A percentile compares a stretch with the other conserved stretches of the same genome.
These are phyloP conservation scores for Pseudevernia furfuracea DNA, from an alignment of 495 filamentous ascomycete genomes.

Conservation along the genomic window DNA sequence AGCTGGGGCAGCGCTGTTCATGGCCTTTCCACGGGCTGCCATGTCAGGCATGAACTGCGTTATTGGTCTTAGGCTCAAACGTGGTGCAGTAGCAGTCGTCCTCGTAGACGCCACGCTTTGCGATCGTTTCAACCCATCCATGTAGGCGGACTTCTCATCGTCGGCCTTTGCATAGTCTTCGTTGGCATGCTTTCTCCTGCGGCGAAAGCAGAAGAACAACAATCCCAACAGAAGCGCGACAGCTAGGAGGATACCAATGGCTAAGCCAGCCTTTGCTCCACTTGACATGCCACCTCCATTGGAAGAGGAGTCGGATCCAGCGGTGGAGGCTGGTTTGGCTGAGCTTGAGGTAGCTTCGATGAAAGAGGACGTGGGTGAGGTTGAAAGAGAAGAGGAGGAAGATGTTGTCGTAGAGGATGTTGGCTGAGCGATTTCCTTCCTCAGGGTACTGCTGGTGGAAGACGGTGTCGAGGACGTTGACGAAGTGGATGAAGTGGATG, in stretches of 20 bases:
- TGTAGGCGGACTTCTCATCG: conserved; percentile 48
- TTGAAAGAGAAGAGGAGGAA: conserved; percentile 13
- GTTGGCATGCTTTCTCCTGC: conserved; percentile 54
- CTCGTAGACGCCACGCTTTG: conserved; percentile 38
- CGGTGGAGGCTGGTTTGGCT: conserved; percentile 5
- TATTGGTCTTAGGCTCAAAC: conserved; percentile 77
- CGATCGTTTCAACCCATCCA: conserved; percentile 32
- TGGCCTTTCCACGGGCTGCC: conserved; percentile 35
- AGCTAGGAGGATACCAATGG: conserved; percentile 64
- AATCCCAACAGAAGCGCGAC: conserved; percentile 54
- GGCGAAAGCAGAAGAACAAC: conserved; percentile 56
- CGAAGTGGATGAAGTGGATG: neutral
- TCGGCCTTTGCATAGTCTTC: conserved; percentile 41
- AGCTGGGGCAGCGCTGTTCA: conserved; percentile 33
- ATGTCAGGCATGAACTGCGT: conserved; percentile 79
- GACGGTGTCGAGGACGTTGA: neutral
- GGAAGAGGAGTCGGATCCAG: conserved; percentile 23
- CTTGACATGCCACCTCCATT: conserved; percentile 45
- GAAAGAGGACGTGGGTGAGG: conserved; percentile 19
- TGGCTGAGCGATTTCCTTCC: conserved; percentile 7
- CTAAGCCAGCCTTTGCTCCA: conserved; percentile 75
- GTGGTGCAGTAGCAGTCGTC: conserved; percentile 53
- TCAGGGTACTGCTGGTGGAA: neutral
- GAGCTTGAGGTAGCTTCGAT: conserved; percentile 20
- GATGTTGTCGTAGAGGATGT: conserved; percentile 15